phyloP scores from a whole-genome alignment of 1,139 yeast species.

The Saccharomyces pastorianus region DNA sequence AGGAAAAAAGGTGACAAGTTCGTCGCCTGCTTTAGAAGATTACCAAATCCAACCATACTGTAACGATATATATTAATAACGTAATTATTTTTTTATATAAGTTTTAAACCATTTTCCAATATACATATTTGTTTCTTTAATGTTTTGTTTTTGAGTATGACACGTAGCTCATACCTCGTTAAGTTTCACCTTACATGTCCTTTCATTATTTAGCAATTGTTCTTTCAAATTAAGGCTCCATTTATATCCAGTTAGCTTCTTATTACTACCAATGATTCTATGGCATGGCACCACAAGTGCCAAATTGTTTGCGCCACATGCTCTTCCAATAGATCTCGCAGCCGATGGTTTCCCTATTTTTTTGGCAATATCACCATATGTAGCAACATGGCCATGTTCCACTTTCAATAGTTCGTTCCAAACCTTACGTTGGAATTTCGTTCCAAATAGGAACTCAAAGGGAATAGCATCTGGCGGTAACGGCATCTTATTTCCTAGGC shows the following conservation, averaged over 20 bases:
- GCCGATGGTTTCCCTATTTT: conserved; percentile 17
- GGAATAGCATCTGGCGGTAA: conserved; percentile 1
- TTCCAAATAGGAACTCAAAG: conserved; percentile 23
- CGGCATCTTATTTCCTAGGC: not conserved
- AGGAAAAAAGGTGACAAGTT: conserved; percentile 82
- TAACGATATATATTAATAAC: conserved; percentile 4
- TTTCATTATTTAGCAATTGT: conserved; percentile 12
- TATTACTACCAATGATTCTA: conserved; percentile 19
- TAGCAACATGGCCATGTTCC: conserved; percentile 15
- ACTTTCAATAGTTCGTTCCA: conserved; percentile 21
- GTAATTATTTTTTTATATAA: not conserved
- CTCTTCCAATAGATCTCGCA: conserved; percentile 25
- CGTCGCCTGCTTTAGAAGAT: conserved; percentile 79
- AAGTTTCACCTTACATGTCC: not conserved
- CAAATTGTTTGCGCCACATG: conserved; percentile 23
- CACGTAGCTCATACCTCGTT: not conserved
- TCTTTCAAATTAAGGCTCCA: conserved; percentile 22
- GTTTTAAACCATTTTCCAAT: not conserved
- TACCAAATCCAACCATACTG: conserved; percentile 45
- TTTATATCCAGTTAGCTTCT: conserved; percentile 18
- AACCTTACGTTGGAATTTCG: conserved; percentile 22
- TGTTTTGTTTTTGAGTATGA: not conserved
- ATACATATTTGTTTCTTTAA: not conserved
- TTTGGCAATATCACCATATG: conserved; percentile 19
- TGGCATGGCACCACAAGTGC: conserved; percentile 27